Evolutionary conservation across 768 basidiomycete genomes (phyloP).

Genomic region (Leccinum fibrillosum): DNA sequence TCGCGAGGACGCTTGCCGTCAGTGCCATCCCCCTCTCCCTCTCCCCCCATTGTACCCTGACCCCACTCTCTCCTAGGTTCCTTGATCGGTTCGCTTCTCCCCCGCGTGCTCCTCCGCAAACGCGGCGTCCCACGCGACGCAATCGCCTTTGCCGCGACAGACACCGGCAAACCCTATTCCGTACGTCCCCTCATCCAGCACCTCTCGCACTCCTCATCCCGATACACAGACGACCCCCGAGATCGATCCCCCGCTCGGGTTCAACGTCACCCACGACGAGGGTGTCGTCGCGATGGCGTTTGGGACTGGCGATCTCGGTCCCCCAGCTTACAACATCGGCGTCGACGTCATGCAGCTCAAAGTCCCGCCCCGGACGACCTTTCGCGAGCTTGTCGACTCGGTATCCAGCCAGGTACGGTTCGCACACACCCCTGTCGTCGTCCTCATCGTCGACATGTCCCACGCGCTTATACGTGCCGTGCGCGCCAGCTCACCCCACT

Average conservation of each 20-base stretch:
- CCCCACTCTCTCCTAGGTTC: slow-evolving; percentile 47
- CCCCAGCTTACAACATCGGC: slow-evolving; percentile 58
- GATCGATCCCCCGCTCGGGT: slow-evolving; percentile 58
- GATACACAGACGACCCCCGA: slow-evolving; percentile 42
- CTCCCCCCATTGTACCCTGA: background rate
- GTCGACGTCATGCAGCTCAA: slow-evolving; percentile 80
- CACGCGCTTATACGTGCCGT: slow-evolving; percentile 6
- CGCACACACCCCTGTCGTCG: background rate
- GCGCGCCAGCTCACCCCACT: slow-evolving; percentile 37
- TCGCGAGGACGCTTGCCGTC: slow-evolving; percentile 75
- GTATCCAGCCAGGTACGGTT: slow-evolving; percentile 60
- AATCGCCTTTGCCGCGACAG: slow-evolving; percentile 55
- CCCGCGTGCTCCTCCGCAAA: slow-evolving; percentile 58
- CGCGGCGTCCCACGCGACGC: slow-evolving; percentile 46
- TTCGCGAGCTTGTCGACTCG: slow-evolving; percentile 58
- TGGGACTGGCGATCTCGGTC: slow-evolving; percentile 44
- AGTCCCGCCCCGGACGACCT: slow-evolving; percentile 55
- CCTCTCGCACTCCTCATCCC: background rate
- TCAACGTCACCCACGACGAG: slow-evolving; percentile 83
- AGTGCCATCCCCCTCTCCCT: background rate
- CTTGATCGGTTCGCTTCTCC: slow-evolving; percentile 72
- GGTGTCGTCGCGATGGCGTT: slow-evolving; percentile 66
- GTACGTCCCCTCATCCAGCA: slow-evolving; percentile 37
- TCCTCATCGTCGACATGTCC: background rate
- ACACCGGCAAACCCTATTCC: slow-evolving; percentile 73